A percentile compares a stretch with the other conserved stretches of the same genome.
Conservation (phyloP, 1,284 basidiomycete species). For the Pseudozyma flocculosa region DNA sequence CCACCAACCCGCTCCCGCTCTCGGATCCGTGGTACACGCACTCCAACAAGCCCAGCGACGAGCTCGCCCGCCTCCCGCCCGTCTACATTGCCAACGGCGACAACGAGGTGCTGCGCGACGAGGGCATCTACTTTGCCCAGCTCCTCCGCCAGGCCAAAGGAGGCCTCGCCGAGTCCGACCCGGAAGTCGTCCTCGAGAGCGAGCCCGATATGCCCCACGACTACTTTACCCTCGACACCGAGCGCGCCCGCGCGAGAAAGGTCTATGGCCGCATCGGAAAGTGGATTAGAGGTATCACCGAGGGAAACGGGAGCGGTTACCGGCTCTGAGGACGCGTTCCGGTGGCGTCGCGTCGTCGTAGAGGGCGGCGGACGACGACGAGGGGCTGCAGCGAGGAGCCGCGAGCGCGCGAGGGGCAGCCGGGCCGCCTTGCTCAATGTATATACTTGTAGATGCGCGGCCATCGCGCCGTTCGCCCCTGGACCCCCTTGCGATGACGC, state of each 20-base stretch:
- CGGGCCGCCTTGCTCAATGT: too few species aligned
- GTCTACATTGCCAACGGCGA: constrained; percentile 29
- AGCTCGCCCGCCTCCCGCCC: constrained; percentile 21
- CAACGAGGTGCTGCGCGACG: constrained; percentile 29
- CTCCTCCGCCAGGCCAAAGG: constrained; percentile 10
- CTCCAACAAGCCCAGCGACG: constrained; percentile 16
- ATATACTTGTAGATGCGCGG: too few species aligned
- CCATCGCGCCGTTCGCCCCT: too few species aligned
- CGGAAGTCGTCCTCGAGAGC: constrained; percentile 18
- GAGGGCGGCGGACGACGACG: too few species aligned
- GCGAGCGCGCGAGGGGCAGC: too few species aligned
- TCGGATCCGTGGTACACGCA: neutral
- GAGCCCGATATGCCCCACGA: constrained; percentile 32
- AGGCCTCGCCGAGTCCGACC: constrained; percentile 12
- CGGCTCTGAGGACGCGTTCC: too few species aligned
- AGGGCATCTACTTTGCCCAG: constrained; percentile 22
- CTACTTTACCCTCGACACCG: constrained; percentile 37
- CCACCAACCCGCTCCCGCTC: constrained; percentile 21
- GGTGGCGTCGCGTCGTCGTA: too few species aligned
- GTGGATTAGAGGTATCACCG: constrained; percentile 16
- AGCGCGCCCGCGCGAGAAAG: constrained; percentile 20
- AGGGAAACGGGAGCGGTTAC: too few species aligned
- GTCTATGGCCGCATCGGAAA: constrained; percentile 33
- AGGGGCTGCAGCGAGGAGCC: too few species aligned
- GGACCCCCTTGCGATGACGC: too few species aligned